Evolutionary conservation across 2,329 filamentous ascomycete genomes (phyloP).

Genomic region (Trichophyton schoenleinii): DNA sequence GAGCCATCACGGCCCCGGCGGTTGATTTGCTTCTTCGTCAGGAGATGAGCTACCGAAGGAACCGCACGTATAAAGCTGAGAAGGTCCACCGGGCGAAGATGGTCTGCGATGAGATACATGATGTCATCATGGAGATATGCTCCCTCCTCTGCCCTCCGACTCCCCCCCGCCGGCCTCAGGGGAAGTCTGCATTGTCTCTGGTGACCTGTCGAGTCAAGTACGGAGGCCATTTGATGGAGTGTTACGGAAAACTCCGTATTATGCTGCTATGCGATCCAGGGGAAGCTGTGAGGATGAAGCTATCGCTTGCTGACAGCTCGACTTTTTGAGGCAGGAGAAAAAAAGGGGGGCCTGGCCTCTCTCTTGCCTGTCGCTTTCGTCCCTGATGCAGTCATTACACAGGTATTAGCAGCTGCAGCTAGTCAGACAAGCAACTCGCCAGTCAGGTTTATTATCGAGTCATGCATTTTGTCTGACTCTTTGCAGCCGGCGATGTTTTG

Average conservation of each 20-base stretch:
- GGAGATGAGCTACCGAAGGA: background rate
- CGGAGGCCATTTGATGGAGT: background rate
- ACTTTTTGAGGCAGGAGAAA: no score
- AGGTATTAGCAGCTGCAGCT: no score
- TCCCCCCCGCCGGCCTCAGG: background rate
- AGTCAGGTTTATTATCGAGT: background rate
- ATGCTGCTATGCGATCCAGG: background rate
- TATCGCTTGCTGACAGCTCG: background rate
- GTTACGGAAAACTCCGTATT: background rate
- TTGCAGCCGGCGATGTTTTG: background rate
- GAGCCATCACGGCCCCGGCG: background rate
- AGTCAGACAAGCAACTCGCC: no score
- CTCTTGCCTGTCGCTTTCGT: no score
- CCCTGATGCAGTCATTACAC: no score
- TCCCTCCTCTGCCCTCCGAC: background rate
- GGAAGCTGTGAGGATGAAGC: background rate
- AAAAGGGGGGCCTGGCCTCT: no score
- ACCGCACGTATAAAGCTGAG: background rate
- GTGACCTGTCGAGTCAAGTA: background rate
- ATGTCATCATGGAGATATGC: background rate
- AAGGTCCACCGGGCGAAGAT: background rate
- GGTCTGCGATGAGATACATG: background rate
- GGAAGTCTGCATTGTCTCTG: background rate
- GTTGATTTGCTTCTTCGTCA: background rate
- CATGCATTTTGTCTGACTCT: background rate